Evolutionary conservation across 192 early-diverging fungal species (phyloP).

Genomic region (Dissophora ornata): DNA sequence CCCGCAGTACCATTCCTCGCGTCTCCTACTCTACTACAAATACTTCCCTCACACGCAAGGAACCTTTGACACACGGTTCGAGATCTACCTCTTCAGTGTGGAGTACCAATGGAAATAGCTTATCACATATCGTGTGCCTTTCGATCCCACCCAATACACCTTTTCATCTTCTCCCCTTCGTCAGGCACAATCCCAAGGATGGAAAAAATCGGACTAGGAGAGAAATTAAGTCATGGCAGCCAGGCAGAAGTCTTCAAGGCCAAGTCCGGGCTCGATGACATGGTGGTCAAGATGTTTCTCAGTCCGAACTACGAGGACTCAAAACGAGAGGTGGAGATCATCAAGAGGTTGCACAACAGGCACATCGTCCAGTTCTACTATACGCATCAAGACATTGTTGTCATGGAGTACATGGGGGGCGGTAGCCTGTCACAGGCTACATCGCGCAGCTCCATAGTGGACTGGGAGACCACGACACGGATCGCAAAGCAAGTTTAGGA

Average conservation of each 20-base stretch:
- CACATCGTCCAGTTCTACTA: slow-evolving; percentile 20
- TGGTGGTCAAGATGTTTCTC: slow-evolving; percentile 9
- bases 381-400: background rate
- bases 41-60: too few species aligned
- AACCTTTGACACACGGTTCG: too few species aligned
- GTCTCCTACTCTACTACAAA: too few species aligned
- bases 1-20: too few species aligned
- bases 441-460: background rate
- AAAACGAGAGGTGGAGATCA: background rate
- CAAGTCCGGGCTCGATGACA: slow-evolving; percentile 3
- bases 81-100: too few species aligned
- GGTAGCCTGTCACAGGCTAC: slow-evolving; percentile 11
- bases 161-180: too few species aligned
- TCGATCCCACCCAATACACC: too few species aligned
- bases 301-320: background rate
- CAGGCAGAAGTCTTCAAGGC: slow-evolving; percentile 10
- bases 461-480: slow-evolving; percentile 2
- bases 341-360: background rate
- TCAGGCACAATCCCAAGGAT: too few species aligned
- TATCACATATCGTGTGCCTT: too few species aligned
- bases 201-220: background rate
- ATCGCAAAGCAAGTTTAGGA: slow-evolving; percentile 8
- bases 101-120: too few species aligned
- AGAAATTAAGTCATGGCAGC: slow-evolving; percentile 2
- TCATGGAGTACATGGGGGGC: slow-evolving; percentile 19